Evolutionary conservation across 1,139 yeast species (phyloP), one percentile per base, ranked within the genome.

Genomic region (Debaryomycetaceae sp.): DNA sequence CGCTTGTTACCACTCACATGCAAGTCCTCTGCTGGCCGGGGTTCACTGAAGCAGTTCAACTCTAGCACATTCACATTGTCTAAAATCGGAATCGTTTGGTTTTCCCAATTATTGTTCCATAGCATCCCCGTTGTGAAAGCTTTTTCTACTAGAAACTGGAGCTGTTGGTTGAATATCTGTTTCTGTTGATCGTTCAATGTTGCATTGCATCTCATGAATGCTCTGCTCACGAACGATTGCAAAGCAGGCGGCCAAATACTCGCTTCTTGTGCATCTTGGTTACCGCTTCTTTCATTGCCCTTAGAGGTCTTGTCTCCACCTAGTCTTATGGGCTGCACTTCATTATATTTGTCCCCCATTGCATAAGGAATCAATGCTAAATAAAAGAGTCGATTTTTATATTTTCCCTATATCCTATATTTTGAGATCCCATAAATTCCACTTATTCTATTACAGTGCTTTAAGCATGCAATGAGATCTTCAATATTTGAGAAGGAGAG

Each of bases 51-150:
- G 45, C 41, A 54, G 51, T 20, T 53, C 35, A 62, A 52, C 38
- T 46, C 52, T 35, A 58, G 41, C 9, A 42, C 46, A n/a, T 49
- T 53, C 5, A 48, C 44, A 36, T 57, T 58, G 42, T 65, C 70
- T 36, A 84, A 56, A 1, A 80, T 59, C 0, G 93, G 91, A 1
- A 86, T 52, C 30, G 65, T 65, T 59, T 81, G 86, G 7, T 49
- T 54, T 7, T 57, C 59, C 95, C 95, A 87, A 54, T 85, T 78
- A 50, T 81, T 83, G 1, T 63, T 55, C 70, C 78, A 73, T 4
- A 85, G 58, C 37, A 70, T 70, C 13, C 70, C 66, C 37, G 68
- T 62, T 4, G 63, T 63, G 39, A 77, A 72, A 0, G 91, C 90
- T 39, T 49, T 46, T 39, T 60, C 59, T 8, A 73, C 50, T 31